A percentile compares a stretch with the other conserved stretches of the same genome.
Conservation (phyloP, 176 grass and related monocot genomes). For the Bonia amplexicaulis region DNA sequence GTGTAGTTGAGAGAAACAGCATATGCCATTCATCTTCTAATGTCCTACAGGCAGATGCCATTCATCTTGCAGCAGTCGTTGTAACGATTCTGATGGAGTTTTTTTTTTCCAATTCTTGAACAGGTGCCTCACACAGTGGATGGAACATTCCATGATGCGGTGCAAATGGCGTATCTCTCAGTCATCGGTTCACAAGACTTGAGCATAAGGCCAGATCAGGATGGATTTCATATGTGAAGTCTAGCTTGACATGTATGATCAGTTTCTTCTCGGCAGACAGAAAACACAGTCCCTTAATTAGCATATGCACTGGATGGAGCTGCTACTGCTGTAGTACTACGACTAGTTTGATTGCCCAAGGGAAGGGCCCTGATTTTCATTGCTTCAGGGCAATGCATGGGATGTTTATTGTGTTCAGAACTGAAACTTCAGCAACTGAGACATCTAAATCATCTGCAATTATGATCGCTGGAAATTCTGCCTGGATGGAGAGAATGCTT, state of each 20-base stretch:
- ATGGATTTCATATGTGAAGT: conserved; percentile 29
- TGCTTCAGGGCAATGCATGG: not conserved
- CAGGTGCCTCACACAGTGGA: conserved; percentile 21
- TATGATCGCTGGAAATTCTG: not conserved
- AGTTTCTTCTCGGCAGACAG: not conserved
- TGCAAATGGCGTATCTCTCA: not conserved
- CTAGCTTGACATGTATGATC: not conserved
- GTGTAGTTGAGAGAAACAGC: not conserved
- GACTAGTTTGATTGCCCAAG: not conserved
- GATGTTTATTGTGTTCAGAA: not conserved
- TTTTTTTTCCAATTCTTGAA: not conserved
- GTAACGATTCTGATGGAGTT: not conserved
- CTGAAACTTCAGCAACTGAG: not conserved
- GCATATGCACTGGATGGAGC: not conserved
- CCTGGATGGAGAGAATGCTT: not conserved
- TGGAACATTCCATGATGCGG: not conserved
- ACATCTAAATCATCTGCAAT: not conserved
- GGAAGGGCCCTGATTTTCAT: not conserved
- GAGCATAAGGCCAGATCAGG: conserved; percentile 4
- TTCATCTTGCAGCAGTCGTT: not conserved
- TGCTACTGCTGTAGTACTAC: not conserved
- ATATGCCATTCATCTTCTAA: not conserved
- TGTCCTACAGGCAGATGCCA: not conserved
- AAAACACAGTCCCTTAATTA: not conserved
- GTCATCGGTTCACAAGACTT: not conserved